These are phyloP conservation scores for Ustilago lituana DNA, from an alignment of 1,284 basidiomycete genomes.

Conservation along the genomic window DNA sequence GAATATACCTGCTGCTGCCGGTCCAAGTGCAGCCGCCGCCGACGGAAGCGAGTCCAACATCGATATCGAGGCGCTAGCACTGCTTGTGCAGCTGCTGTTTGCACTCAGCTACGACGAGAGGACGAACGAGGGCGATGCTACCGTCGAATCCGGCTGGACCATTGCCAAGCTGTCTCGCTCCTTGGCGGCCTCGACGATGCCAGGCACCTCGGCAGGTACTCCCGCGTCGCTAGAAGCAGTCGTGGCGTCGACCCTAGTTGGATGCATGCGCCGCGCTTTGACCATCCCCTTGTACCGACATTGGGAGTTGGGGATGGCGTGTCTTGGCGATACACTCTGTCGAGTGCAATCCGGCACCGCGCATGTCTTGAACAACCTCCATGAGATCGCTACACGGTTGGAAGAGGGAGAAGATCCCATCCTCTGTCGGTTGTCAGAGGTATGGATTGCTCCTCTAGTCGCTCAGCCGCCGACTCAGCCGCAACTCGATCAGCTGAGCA, in stretches of 20 bases:
- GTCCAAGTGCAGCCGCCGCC: neutral
- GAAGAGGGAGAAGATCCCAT: conserved; percentile 20
- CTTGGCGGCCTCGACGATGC: conserved; percentile 12
- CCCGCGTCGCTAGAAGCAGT: neutral
- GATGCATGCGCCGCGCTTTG: conserved; percentile 25
- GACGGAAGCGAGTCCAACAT: neutral
- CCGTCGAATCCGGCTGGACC: conserved; percentile 48
- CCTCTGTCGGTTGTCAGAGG: conserved; percentile 17
- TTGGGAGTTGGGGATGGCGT: conserved; percentile 27
- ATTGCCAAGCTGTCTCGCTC: conserved; percentile 39
- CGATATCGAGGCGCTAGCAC: conserved; percentile 15
- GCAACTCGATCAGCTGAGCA: conserved; percentile 4
- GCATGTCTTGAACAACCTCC: conserved; percentile 13
- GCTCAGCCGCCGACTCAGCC: conserved; percentile 4
- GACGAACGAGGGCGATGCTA: conserved; percentile 42
- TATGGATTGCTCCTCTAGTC: conserved; percentile 16
- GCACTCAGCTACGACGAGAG: conserved; percentile 42
- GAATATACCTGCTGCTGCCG: neutral
- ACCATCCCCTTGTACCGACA: conserved; percentile 40
- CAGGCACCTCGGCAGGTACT: neutral
- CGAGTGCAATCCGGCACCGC: conserved; percentile 14
- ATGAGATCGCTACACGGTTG: conserved; percentile 9
- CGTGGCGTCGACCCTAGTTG: conserved; percentile 14
- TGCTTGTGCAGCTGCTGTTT: conserved; percentile 34
- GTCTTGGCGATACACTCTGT: conserved; percentile 16